Conservation (phyloP, 2,329 filamentous ascomycete genomes). For the Hirsutella rhossiliensis region DNA sequence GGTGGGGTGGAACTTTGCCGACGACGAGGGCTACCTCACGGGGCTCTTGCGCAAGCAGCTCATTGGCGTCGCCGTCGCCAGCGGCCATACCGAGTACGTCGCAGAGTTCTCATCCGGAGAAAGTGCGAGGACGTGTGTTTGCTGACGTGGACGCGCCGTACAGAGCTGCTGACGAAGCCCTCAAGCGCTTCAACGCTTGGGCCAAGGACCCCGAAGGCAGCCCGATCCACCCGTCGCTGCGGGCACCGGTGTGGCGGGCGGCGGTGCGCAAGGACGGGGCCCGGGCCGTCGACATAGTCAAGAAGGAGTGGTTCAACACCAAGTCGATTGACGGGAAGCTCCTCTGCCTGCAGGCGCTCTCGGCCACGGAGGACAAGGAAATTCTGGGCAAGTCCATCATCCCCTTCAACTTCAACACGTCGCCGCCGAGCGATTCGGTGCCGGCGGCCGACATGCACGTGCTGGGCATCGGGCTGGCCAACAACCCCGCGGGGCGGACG, state of each 20-base stretch:
- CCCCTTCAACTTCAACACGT: slow-evolving; percentile 66
- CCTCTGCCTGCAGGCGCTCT: slow-evolving; percentile 65
- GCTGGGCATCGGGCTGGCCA: slow-evolving; percentile 59
- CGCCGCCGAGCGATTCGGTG: slow-evolving; percentile 50
- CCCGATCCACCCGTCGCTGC: slow-evolving; percentile 71
- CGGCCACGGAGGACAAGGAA: slow-evolving; percentile 55
- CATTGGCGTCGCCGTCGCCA: slow-evolving; percentile 61
- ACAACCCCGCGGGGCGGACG: slow-evolving; percentile 60
- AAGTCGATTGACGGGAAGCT: slow-evolving; percentile 87
- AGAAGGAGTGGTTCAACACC: slow-evolving; percentile 73
- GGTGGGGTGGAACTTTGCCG: slow-evolving; percentile 75
- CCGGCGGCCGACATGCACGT: slow-evolving; percentile 80
- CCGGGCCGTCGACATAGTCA: slow-evolving; percentile 58
- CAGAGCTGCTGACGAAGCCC: slow-evolving; percentile 60
- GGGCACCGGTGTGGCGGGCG: slow-evolving; percentile 68
- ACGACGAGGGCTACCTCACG: slow-evolving; percentile 68
- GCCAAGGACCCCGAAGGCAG: slow-evolving; percentile 52
- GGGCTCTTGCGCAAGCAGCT: slow-evolving; percentile 75
- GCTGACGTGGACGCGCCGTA: slow-evolving; percentile 9
- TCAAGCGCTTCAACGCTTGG: slow-evolving; percentile 72
- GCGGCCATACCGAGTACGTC: slow-evolving; percentile 61
- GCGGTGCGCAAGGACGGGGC: slow-evolving; percentile 60
- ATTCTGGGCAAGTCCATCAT: slow-evolving; percentile 56
- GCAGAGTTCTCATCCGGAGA: no score
- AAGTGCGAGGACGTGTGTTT: background rate